phyloP scores from a whole-genome alignment of 169 alveolate genomes.

The Babesia bovis region DNA sequence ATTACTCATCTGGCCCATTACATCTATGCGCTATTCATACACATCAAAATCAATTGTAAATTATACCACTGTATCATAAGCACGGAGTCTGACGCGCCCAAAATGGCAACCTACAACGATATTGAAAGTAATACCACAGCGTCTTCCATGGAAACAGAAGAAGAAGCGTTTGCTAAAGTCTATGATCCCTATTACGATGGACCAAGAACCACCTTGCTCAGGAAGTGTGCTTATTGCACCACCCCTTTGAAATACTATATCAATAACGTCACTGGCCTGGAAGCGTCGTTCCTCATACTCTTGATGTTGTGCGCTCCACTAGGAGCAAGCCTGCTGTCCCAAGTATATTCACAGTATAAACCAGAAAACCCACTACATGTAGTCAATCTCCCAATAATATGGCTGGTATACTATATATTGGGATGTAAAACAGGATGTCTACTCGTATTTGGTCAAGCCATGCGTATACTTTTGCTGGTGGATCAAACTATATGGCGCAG shows the following conservation, averaged over 20 bases:
- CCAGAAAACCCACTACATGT: not conserved
- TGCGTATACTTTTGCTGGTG: not conserved
- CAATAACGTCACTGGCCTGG: not conserved
- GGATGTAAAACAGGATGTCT: not conserved
- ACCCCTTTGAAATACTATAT: constrained; percentile 3
- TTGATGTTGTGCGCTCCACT: constrained; percentile 3
- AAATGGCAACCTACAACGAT: no score
- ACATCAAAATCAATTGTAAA: no score
- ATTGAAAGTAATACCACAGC: no score
- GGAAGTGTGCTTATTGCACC: constrained; percentile 4
- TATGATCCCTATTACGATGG: constrained; percentile 6
- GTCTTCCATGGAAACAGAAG: no score
- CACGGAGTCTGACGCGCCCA: no score
- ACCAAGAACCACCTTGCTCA: not conserved
- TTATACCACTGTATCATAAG: no score
- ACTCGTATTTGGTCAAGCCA: constrained; percentile 2
- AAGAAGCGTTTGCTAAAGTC: not conserved
- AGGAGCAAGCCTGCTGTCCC: not conserved
- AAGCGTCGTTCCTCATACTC: not conserved
- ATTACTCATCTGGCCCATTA: no score
- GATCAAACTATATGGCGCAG: not conserved
- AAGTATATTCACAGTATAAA: not conserved
- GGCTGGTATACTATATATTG: not conserved
- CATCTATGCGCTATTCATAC: no score
- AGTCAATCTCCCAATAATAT: not conserved